Evolutionary conservation across 2,329 filamentous ascomycete species (phyloP).

Genomic region (Fusarium falciforme): DNA sequence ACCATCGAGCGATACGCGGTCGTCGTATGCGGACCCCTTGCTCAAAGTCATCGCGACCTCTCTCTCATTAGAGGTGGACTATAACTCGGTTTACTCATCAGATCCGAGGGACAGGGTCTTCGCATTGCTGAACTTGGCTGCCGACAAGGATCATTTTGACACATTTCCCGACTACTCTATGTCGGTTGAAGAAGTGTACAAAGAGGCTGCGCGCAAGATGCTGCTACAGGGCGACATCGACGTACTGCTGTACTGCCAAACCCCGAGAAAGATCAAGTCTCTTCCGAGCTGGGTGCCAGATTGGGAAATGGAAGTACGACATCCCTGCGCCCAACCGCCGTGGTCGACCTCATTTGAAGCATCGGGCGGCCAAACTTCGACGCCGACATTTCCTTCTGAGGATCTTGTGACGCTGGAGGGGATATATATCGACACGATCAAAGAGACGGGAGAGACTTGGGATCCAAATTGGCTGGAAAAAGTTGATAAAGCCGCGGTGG

Average conservation of each 20-base stretch:
- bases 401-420: neutral
- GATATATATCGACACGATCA: conserved; percentile 10
- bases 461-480: conserved; percentile 20
- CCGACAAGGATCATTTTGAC: conserved; percentile 1
- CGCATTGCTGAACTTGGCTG: conserved; percentile 13
- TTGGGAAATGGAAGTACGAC: conserved; percentile 24
- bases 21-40: neutral
- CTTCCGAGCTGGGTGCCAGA: conserved; percentile 29
- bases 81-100: conserved; percentile 15
- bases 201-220: conserved; percentile 6
- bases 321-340: conserved; percentile 6
- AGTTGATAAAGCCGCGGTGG: neutral
- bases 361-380: neutral
- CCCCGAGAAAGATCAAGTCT: neutral
- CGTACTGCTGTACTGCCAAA: conserved; percentile 18
- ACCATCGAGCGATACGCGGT: too few relatives aligned
- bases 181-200: conserved; percentile 18
- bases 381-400: neutral
- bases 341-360: conserved; percentile 14
- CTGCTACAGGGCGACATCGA: conserved; percentile 18
- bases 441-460: conserved; percentile 11
- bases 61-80: conserved; percentile 19
- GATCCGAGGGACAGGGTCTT: conserved; percentile 30
- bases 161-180: conserved; percentile 13
- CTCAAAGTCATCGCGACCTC: conserved; percentile 10